These are phyloP conservation scores for Pseudogymnoascus sp. DNA, from an alignment of 2,329 filamentous ascomycete genomes.

Conservation along the genomic window DNA sequence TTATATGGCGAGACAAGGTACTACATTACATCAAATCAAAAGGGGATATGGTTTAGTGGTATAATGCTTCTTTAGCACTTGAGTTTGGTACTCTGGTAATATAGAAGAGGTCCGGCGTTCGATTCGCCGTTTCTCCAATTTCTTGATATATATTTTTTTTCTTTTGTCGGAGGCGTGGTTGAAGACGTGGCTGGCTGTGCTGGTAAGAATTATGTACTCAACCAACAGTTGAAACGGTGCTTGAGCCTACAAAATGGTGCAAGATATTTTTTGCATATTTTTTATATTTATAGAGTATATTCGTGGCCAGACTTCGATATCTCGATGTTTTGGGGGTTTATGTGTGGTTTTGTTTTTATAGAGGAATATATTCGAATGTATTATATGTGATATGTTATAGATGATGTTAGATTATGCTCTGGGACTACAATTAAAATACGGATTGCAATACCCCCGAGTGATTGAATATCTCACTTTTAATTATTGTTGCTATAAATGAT, in stretches of 20 bases:
- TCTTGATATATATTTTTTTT: background rate
- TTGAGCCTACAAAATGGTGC: background rate
- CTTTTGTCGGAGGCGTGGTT: background rate
- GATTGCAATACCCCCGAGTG: background rate
- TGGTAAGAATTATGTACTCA: background rate
- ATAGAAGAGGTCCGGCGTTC: constrained; percentile 7
- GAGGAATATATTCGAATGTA: background rate
- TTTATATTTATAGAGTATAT: background rate
- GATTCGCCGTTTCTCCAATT: constrained; percentile 7
- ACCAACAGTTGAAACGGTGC: background rate
- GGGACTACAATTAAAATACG: background rate
- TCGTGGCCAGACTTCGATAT: background rate
- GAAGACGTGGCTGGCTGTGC: background rate
- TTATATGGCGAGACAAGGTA: background rate
- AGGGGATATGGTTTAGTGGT: constrained; percentile 7
- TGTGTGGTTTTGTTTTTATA: background rate
- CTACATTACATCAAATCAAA: background rate
- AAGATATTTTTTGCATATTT: background rate
- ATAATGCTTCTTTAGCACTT: constrained; percentile 5
- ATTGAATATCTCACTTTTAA: background rate
- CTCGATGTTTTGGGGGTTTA: background rate
- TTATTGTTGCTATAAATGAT: no score
- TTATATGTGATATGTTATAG: no score
- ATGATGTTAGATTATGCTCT: background rate
- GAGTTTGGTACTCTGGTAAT: constrained; percentile 2